A percentile compares a stretch with the other conserved stretches of the same genome.
Conservation (phyloP, 305 asterid genomes). For the Fraxinus ornus region DNA sequence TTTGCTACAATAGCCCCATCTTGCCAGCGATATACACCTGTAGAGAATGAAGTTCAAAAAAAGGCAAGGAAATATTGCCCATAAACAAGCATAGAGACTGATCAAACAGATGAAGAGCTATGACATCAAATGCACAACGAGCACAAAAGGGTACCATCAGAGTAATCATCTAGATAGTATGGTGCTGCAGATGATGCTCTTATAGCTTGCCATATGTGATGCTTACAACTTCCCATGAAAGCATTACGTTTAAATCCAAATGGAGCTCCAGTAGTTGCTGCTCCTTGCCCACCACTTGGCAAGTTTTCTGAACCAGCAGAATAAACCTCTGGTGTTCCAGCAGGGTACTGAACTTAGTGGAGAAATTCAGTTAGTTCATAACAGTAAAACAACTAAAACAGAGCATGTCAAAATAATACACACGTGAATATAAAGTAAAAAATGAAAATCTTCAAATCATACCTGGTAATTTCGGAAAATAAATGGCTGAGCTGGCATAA, state of each 20-base stretch:
- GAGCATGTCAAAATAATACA: slow-evolving; percentile 1
- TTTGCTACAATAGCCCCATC: slow-evolving; percentile 99
- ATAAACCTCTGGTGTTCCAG: slow-evolving; percentile 89
- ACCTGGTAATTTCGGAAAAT: slow-evolving; percentile 99
- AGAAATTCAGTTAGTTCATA: slow-evolving; percentile 17
- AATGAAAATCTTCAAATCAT: neutral
- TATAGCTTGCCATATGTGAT: slow-evolving; percentile 94
- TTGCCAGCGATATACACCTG: slow-evolving; percentile 93
- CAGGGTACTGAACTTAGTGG: slow-evolving; percentile 74
- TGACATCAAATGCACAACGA: slow-evolving; percentile 13
- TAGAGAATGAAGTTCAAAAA: slow-evolving; percentile 12
- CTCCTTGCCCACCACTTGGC: slow-evolving; percentile 61
- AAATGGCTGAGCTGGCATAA: slow-evolving; percentile 96
- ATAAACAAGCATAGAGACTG: slow-evolving; percentile 6
- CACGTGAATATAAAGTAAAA: slow-evolving; percentile 19
- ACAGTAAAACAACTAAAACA: slow-evolving; percentile 10
- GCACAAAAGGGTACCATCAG: slow-evolving; percentile 66
- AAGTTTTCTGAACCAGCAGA: slow-evolving; percentile 65
- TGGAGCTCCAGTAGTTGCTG: slow-evolving; percentile 72
- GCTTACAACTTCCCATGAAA: slow-evolving; percentile 96
- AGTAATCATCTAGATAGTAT: slow-evolving; percentile 95
- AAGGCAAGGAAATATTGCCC: slow-evolving; percentile 5
- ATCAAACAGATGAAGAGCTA: slow-evolving; percentile 11
- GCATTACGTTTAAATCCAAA: slow-evolving; percentile 83
- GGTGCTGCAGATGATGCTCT: slow-evolving; percentile 99